Evolutionary conservation across 768 basidiomycete species (phyloP), one percentile per base, ranked within the genome.

Genomic region (Trametopsis cervina): DNA sequence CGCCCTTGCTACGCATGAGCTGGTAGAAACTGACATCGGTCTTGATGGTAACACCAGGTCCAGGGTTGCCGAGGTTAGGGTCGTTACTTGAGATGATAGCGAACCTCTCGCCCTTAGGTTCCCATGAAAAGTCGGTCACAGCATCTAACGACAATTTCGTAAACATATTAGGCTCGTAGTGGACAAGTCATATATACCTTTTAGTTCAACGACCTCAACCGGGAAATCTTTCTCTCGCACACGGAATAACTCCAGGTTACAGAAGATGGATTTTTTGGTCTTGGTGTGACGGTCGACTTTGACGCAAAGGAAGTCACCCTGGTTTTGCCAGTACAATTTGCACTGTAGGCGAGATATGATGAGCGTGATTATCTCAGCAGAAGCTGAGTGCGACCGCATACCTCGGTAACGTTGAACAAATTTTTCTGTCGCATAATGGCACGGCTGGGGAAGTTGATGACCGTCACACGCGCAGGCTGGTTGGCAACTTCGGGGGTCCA

Each of bases 211-310:
- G 33, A 96, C 93, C 65, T 99, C 94, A 27, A 99, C 94, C 1
- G 96, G 96, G 65, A 80, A 92, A 65, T 97, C 90, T 66, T 97
- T 98, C 70, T 99, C 96, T 46, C 95, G 83, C 47, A 97, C 82
- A 45, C 94, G 82, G 77, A 98, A 98, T 49, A 99, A 87, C 71
- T 99, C 96, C 52, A 99, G 75, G 66, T 97, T 99, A 68, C 94
- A 95, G 72, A 92, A 97, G 24, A 89, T 91, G 3, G 93, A 93
- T 70, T 98, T 98, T 69, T 95, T 96, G 4, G 95, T 95, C 71
- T 98, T 98, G 21, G 93, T 94, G 65, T 96, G 93, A 42, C 95
- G 86, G 69, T 98, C 96, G 47, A 99, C 96, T 70, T 96, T 97
- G 66, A 98, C 95, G 60, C 96, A 98, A 13, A 99, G 80, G 72